Conservation (phyloP, 2,329 filamentous ascomycete species). For the Exophiala lecanii-corni region DNA sequence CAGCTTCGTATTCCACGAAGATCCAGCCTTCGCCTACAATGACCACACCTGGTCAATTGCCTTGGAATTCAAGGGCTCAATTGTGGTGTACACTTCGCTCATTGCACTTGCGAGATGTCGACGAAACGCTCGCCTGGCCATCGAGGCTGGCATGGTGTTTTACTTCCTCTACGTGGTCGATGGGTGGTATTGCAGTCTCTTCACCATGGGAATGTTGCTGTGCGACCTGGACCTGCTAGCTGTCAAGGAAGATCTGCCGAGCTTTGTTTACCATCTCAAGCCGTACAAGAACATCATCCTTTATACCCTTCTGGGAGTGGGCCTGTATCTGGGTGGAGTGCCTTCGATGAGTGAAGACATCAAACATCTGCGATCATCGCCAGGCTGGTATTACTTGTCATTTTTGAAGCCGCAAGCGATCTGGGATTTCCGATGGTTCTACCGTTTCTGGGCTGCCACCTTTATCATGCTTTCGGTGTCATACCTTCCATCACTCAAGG, state of each 20-base stretch:
- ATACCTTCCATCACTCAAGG: conserved; percentile 52
- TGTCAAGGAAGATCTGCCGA: conserved; percentile 47
- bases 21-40: conserved; percentile 39
- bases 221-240: conserved; percentile 58
- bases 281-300: conserved; percentile 49
- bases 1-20: conserved; percentile 60
- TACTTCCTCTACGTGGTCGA: conserved; percentile 67
- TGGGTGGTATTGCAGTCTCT: conserved; percentile 58
- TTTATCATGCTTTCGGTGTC: conserved; percentile 54
- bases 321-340: conserved; percentile 57
- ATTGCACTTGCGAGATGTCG: conserved; percentile 55
- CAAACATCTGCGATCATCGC: conserved; percentile 47
- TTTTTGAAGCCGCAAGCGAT: conserved; percentile 58
- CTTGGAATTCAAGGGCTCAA: conserved; percentile 42
- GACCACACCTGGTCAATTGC: conserved; percentile 45
- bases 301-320: conserved; percentile 48
- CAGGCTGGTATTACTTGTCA: conserved; percentile 27
- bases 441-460: conserved; percentile 56
- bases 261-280: conserved; percentile 43
- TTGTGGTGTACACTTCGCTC: conserved; percentile 20
- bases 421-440: conserved; percentile 64
- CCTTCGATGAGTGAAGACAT: conserved; percentile 50
- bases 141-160: conserved; percentile 50
- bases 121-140: conserved; percentile 51
- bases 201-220: conserved; percentile 57